Conservation (phyloP, 2,329 filamentous ascomycete genomes). For the Epichloe typhina region DNA sequence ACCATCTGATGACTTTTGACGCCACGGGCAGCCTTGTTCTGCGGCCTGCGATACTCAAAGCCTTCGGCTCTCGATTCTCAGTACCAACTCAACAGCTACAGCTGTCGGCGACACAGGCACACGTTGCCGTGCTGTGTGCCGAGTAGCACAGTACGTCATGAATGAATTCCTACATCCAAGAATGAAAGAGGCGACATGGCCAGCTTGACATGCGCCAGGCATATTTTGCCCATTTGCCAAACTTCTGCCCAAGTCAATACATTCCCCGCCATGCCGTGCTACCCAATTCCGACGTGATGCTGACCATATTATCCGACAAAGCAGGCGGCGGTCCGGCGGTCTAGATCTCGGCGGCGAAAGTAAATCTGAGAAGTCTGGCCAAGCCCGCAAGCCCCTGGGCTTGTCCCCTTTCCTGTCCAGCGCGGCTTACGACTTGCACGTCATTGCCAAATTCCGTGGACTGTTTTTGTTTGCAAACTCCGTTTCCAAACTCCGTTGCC, state of each 20-base stretch:
- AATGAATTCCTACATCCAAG: too few relatives aligned
- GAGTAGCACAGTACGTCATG: background rate
- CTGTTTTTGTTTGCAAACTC: background rate
- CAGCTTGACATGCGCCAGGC: background rate
- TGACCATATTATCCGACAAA: background rate
- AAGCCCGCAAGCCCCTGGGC: too few relatives aligned
- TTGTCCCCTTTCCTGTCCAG: too few relatives aligned
- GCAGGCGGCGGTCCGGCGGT: background rate
- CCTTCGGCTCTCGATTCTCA: background rate
- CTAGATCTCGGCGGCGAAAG: background rate
- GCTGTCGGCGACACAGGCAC: background rate
- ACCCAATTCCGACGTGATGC: background rate
- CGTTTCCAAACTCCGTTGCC: background rate
- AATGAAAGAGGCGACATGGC: background rate
- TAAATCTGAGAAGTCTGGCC: background rate
- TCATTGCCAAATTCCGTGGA: background rate
- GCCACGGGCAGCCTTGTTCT: background rate
- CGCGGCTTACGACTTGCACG: background rate
- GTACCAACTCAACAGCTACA: background rate
- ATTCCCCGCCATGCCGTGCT: background rate
- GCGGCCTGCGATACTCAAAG: background rate
- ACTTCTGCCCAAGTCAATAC: too few relatives aligned
- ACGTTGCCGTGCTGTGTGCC: background rate
- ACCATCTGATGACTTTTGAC: background rate
- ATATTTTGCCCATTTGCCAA: background rate